A percentile compares a stretch with the other conserved stretches of the same genome.
These are phyloP conservation scores for Daedalea quercina DNA, from an alignment of 768 basidiomycete species.

Conservation along the genomic window DNA sequence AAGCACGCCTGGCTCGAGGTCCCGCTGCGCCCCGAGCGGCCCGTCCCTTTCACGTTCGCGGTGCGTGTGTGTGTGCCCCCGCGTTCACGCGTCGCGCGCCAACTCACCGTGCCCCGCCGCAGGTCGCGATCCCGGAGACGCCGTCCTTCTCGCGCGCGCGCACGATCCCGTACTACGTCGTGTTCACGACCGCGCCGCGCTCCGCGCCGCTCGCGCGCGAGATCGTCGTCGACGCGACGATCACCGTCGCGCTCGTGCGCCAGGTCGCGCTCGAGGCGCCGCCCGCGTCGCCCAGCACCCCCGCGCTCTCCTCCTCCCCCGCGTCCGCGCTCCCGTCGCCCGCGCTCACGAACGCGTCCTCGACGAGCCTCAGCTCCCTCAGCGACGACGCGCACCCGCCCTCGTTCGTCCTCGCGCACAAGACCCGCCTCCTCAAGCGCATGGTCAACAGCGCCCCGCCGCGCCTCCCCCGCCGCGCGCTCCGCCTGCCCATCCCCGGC, in stretches of 20 bases:
- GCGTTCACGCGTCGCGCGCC: no score
- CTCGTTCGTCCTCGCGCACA: conserved; percentile 1
- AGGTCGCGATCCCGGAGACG: conserved; percentile 62
- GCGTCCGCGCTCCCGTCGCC: conserved; percentile 7
- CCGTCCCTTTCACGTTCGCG: conserved; percentile 57
- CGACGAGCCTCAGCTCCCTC: conserved; percentile 23
- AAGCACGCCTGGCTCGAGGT: conserved; percentile 63
- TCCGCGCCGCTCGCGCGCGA: conserved; percentile 50
- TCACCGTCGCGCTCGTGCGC: conserved; percentile 59
- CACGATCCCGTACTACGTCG: conserved; percentile 66
- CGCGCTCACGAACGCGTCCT: conserved; percentile 35
- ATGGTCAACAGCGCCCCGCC: conserved; percentile 23
- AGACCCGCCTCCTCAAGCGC: conserved; percentile 24
- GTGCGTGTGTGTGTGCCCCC: conserved; percentile 33
- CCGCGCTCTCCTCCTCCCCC: conserved; percentile 10
- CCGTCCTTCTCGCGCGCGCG: conserved; percentile 54
- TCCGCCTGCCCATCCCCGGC: conserved; percentile 9
- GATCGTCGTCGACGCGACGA: conserved; percentile 65
- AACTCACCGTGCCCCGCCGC: conserved; percentile 1
- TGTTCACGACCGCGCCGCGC: conserved; percentile 60
- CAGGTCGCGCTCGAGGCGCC: conserved; percentile 48
- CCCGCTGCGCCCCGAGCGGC: conserved; percentile 53
- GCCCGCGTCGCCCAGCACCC: conserved; percentile 34
- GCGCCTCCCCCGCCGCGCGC: conserved; percentile 1
- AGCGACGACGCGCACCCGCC: conserved; percentile 45